phyloP scores from a whole-genome alignment of 2,329 filamentous ascomycete genomes.

The Thelonectria rubi region DNA sequence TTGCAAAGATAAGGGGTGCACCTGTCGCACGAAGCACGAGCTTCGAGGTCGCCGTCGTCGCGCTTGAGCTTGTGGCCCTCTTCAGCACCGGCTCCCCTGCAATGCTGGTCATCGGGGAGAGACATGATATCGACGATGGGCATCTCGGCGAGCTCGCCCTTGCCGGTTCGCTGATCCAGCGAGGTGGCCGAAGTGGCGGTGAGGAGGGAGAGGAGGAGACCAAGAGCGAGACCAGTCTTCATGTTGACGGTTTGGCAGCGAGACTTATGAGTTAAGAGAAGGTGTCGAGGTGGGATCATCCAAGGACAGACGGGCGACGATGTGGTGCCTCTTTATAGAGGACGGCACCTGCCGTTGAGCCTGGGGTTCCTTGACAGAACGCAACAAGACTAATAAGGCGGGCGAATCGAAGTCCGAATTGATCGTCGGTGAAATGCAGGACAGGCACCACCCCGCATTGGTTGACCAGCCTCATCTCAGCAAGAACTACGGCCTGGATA shows the following conservation, averaged over 20 bases:
- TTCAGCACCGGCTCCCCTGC: background rate
- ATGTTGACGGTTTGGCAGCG: conserved; percentile 1
- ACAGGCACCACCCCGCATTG: background rate
- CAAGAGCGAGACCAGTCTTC: conserved; percentile 1
- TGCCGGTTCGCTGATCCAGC: conserved; percentile 1
- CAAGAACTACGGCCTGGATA: background rate
- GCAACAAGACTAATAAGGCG: background rate
- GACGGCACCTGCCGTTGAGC: background rate
- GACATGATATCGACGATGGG: conserved; percentile 1
- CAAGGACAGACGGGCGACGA: background rate
- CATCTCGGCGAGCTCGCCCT: background rate
- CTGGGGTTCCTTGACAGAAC: background rate
- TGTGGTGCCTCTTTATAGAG: background rate
- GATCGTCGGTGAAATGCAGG: background rate
- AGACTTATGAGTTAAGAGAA: background rate
- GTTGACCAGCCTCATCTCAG: background rate
- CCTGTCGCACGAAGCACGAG: conserved; percentile 4
- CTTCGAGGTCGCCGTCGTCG: conserved; percentile 1
- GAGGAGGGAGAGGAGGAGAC: conserved; percentile 1
- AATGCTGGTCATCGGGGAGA: background rate
- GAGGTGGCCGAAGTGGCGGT: background rate
- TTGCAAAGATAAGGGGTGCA: conserved; percentile 4
- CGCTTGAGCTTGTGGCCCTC: conserved; percentile 1
- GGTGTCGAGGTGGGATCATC: background rate
- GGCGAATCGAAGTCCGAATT: background rate